phyloP scores from a whole-genome alignment of 2,329 filamentous ascomycete species.

The Colletotrichum abscissum region DNA sequence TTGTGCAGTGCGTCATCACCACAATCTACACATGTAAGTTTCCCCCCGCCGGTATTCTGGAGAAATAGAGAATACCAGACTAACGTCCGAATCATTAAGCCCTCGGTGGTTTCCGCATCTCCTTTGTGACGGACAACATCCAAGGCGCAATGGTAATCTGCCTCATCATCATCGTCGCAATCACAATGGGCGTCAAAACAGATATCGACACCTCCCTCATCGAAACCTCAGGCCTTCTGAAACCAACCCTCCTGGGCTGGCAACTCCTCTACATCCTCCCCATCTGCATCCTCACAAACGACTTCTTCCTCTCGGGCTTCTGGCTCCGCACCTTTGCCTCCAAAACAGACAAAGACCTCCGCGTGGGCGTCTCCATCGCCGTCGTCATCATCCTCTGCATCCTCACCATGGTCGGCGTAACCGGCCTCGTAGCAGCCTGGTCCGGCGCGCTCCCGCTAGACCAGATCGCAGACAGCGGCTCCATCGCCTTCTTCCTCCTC shows the following conservation, averaged over 20 bases:
- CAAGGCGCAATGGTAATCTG: slow-evolving; percentile 83
- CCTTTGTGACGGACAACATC: slow-evolving; percentile 85
- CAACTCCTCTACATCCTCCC: slow-evolving; percentile 88
- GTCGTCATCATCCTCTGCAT: slow-evolving; percentile 74
- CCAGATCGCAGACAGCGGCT: slow-evolving; percentile 67
- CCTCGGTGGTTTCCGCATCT: slow-evolving; percentile 84
- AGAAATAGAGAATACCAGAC: too few species aligned
- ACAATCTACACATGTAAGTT: slow-evolving; percentile 83
- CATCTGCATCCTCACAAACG: slow-evolving; percentile 83
- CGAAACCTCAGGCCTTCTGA: slow-evolving; percentile 74
- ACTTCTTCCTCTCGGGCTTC: slow-evolving; percentile 87
- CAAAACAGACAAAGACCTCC: slow-evolving; percentile 81
- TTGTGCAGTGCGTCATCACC: slow-evolving; percentile 81
- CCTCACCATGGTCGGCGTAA: slow-evolving; percentile 77
- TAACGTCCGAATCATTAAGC: slow-evolving; percentile 48
- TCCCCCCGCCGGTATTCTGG: too few species aligned
- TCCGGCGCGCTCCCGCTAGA: slow-evolving; percentile 77
- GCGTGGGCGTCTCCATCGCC: slow-evolving; percentile 78
- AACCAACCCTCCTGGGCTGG: slow-evolving; percentile 80
- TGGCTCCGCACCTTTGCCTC: slow-evolving; percentile 88
- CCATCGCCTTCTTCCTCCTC: slow-evolving; percentile 80
- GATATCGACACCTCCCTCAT: slow-evolving; percentile 77
- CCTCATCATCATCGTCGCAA: slow-evolving; percentile 80
- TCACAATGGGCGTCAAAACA: slow-evolving; percentile 81
- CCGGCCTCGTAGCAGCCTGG: slow-evolving; percentile 83